Evolutionary conservation across 352 stramenopile genomes (phyloP).

Genomic region (Phytophthora quininea): DNA sequence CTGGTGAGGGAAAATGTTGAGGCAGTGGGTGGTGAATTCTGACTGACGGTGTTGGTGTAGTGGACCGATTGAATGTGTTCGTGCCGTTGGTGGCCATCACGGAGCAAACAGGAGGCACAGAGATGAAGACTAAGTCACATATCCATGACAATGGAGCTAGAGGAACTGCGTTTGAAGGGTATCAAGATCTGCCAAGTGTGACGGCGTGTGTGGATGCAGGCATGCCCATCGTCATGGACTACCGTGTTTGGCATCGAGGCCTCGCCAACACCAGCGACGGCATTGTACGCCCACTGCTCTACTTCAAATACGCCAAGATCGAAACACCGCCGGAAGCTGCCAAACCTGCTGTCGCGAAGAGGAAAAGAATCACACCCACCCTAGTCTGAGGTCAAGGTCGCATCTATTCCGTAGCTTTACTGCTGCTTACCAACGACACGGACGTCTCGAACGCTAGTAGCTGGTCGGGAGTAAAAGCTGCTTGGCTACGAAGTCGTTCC

Average conservation of each 20-base stretch:
- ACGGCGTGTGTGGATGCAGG: slow-evolving; percentile 58
- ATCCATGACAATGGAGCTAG: slow-evolving; percentile 42
- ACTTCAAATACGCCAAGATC: slow-evolving; percentile 69
- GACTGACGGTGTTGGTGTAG: slow-evolving; percentile 24
- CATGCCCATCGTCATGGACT: slow-evolving; percentile 78
- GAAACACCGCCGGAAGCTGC: background rate
- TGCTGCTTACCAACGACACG: slow-evolving; percentile 25
- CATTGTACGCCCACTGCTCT: slow-evolving; percentile 63
- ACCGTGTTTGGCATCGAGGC: slow-evolving; percentile 79
- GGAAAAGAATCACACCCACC: slow-evolving; percentile 44
- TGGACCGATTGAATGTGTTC: slow-evolving; percentile 80
- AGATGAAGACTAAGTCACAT: slow-evolving; percentile 74
- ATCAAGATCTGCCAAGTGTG: slow-evolving; percentile 56
- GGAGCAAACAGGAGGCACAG: slow-evolving; percentile 54
- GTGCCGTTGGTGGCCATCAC: slow-evolving; percentile 65
- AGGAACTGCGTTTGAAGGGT: slow-evolving; percentile 54
- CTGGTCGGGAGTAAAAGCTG: slow-evolving; percentile 34
- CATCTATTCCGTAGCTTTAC: slow-evolving; percentile 18
- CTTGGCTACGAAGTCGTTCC: slow-evolving; percentile 32
- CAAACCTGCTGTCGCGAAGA: slow-evolving; percentile 20
- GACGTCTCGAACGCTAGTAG: slow-evolving; percentile 31
- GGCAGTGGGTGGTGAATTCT: background rate
- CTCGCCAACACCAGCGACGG: slow-evolving; percentile 50
- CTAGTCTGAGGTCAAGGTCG: slow-evolving; percentile 15
- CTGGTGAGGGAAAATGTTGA: slow-evolving; percentile 32